Conservation (phyloP, 306 rosid species). For the Rosa lucieae region DNA sequence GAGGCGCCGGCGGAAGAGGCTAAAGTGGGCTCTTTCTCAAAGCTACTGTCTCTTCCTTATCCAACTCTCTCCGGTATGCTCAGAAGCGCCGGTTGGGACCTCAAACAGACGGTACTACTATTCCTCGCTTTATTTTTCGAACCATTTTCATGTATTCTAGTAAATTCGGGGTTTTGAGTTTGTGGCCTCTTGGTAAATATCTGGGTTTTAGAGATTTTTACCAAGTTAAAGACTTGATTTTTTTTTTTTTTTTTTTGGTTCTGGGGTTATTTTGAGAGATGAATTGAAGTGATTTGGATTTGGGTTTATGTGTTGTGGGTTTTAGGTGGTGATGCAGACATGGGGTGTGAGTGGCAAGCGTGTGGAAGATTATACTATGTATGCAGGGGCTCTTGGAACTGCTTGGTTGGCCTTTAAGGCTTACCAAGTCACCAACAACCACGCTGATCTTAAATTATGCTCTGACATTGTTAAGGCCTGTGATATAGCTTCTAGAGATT, state of each 20-base stretch:
- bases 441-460: slow-evolving; percentile 64
- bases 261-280: background rate
- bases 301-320: slow-evolving; percentile 24
- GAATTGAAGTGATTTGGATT: background rate
- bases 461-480: slow-evolving; percentile 69
- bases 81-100: slow-evolving; percentile 47
- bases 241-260: background rate
- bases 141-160: no score
- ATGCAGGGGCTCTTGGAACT: slow-evolving; percentile 78
- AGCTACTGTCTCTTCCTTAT: slow-evolving; percentile 58
- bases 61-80: slow-evolving; percentile 35
- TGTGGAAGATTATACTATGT: slow-evolving; percentile 62
- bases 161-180: no score
- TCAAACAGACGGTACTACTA: slow-evolving; percentile 61
- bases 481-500: slow-evolving; percentile 59
- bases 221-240: background rate
- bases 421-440: slow-evolving; percentile 55
- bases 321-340: slow-evolving; percentile 77
- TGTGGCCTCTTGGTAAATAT: no score
- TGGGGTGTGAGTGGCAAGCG: slow-evolving; percentile 59
- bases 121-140: no score
- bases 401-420: slow-evolving; percentile 66
- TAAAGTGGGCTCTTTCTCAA: slow-evolving; percentile 33
- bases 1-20: slow-evolving; percentile 40
- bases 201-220: no score